A percentile compares a stretch with the other conserved stretches of the same genome.
These are phyloP conservation scores for Paramecium sexaurelia DNA, from an alignment of 73 alveolate genomes.

Conservation along the genomic window DNA sequence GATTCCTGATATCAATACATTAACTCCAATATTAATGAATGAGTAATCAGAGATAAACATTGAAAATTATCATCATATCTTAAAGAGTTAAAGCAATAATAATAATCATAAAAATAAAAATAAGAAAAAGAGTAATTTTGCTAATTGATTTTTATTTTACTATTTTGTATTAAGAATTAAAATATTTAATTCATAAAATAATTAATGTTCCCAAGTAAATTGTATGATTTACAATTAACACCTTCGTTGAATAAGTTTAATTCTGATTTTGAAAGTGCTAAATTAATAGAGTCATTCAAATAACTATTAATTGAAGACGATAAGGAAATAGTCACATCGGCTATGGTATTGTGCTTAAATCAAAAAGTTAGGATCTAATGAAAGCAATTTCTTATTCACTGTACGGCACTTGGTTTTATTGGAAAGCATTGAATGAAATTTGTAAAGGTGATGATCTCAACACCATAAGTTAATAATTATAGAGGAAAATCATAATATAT, in stretches of 20 bases:
- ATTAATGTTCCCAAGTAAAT: conserved; percentile 54
- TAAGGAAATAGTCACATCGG: conserved; percentile 29
- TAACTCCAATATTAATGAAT: not conserved
- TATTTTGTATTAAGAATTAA: not conserved
- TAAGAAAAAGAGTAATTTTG: not conserved
- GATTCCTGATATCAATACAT: not conserved
- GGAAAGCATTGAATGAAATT: not conserved
- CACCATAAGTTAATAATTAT: not conserved
- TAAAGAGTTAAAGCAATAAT: not conserved
- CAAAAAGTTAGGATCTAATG: conserved; percentile 41
- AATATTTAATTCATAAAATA: not conserved
- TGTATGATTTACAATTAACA: conserved; percentile 55
- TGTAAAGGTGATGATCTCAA: not conserved
- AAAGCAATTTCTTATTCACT: conserved; percentile 34
- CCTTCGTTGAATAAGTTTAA: conserved; percentile 43
- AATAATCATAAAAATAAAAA: not conserved
- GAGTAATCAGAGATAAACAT: not conserved
- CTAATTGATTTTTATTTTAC: not conserved
- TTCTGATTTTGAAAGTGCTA: conserved; percentile 26
- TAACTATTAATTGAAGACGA: conserved; percentile 16
- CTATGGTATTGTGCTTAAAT: conserved; percentile 15
- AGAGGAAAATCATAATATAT: conserved; percentile 33
- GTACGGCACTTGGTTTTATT: conserved; percentile 27
- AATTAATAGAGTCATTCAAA: not conserved
- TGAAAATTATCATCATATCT: not conserved